Evolutionary conservation across 1,139 yeast genomes (phyloP).

Genomic region (Hemisphaericaspora subhashii): DNA sequence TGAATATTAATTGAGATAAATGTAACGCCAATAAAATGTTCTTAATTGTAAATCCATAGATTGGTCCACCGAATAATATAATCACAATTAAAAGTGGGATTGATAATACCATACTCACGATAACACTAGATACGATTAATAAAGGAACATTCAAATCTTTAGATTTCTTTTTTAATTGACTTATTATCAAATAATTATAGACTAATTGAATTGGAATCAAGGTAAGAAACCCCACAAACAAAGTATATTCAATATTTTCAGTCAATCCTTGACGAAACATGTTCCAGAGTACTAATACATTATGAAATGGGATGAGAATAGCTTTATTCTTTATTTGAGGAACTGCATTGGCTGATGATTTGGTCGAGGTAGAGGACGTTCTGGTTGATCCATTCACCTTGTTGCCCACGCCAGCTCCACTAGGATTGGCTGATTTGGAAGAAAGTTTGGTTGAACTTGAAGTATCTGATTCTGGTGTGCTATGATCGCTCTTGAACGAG

Average conservation of each 20-base stretch:
- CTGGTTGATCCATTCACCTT: neutral
- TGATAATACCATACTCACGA: conserved; percentile 47
- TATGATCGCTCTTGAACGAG: conserved; percentile 1
- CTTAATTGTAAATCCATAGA: conserved; percentile 52
- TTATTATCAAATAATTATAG: conserved; percentile 28
- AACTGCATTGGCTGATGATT: conserved; percentile 2
- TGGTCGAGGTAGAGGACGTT: conserved; percentile 3
- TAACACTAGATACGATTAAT: conserved; percentile 34
- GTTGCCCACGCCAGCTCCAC: neutral
- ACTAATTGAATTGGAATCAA: conserved; percentile 27
- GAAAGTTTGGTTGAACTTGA: neutral
- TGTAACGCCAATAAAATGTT: conserved; percentile 69
- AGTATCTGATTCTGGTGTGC: neutral
- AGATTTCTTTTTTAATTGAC: conserved; percentile 21
- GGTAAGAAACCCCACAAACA: conserved; percentile 29
- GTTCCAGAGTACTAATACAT: conserved; percentile 36
- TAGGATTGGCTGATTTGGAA: neutral
- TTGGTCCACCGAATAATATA: conserved; percentile 86
- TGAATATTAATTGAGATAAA: conserved; percentile 58
- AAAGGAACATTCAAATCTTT: conserved; percentile 31
- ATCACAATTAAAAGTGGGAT: conserved; percentile 52
- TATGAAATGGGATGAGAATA: conserved; percentile 50
- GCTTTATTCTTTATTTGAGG: conserved; percentile 26
- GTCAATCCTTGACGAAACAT: conserved; percentile 43
- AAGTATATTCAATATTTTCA: conserved; percentile 22